phyloP scores from a whole-genome alignment of 352 stramenopile genomes.

The Globisporangium acanthophoron region DNA sequence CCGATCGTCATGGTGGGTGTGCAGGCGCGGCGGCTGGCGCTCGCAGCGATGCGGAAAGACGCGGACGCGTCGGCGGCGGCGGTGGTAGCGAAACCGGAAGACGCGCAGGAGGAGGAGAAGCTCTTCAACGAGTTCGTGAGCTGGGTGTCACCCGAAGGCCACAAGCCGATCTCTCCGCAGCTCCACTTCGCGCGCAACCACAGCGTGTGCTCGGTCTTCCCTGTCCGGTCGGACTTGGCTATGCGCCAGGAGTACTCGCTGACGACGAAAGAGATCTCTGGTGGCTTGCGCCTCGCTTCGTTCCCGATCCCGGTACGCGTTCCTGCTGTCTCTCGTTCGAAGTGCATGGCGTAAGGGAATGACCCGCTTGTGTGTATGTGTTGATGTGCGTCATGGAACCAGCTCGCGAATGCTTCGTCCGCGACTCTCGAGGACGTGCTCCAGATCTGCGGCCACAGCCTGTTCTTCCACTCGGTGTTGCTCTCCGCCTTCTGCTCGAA shows the following conservation, averaged over 20 bases:
- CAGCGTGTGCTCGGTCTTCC: constrained; percentile 67
- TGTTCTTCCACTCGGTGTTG: constrained; percentile 84
- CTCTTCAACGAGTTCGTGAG: constrained; percentile 84
- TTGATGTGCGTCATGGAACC: background rate
- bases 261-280: constrained; percentile 84
- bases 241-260: constrained; percentile 81
- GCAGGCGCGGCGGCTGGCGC: constrained; percentile 69
- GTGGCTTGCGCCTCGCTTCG: constrained; percentile 65
- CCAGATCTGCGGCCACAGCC: constrained; percentile 75
- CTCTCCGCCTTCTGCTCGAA: constrained; percentile 68
- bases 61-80: constrained; percentile 16
- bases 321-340: background rate
- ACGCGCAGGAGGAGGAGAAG: constrained; percentile 66
- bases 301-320: constrained; percentile 71
- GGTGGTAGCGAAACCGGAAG: constrained; percentile 15
- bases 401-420: constrained; percentile 59
- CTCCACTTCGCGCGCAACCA: constrained; percentile 73
- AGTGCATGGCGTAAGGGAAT: background rate
- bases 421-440: constrained; percentile 60
- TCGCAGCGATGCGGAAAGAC: constrained; percentile 59
- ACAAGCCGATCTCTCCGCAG: constrained; percentile 61
- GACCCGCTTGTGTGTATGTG: constrained; percentile 1
- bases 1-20: constrained; percentile 77
- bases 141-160: constrained; percentile 53
- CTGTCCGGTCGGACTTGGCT: constrained; percentile 31